A percentile compares a stretch with the other conserved stretches of the same genome.
Conservation (phyloP, 257 asterid genomes). For the Solanum pennellii region DNA sequence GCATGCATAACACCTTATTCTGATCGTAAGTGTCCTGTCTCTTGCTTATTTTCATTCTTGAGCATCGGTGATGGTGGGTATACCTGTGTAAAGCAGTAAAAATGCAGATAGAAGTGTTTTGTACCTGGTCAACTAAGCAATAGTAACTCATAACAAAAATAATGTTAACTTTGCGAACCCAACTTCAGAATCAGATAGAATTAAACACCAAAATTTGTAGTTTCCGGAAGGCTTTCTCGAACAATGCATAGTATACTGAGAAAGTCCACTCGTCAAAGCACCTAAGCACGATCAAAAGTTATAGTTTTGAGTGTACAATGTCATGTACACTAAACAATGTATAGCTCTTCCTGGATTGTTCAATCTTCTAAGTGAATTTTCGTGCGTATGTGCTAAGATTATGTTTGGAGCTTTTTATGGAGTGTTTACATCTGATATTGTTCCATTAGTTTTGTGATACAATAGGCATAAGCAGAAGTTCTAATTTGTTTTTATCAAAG, state of each 20-base stretch:
- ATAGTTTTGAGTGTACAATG: not conserved
- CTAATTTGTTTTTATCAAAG: not conserved
- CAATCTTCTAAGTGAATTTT: not conserved
- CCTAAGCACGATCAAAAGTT: not conserved
- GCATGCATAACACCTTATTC: conserved; percentile 87
- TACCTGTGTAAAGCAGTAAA: not conserved
- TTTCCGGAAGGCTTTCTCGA: not conserved
- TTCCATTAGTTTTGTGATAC: not conserved
- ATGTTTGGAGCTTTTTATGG: not conserved
- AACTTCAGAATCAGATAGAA: not conserved
- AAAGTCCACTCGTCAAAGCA: not conserved
- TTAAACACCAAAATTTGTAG: not conserved
- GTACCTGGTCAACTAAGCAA: not conserved
- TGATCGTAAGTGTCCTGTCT: conserved; percentile 56
- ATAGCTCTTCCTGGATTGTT: not conserved
- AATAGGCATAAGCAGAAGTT: not conserved
- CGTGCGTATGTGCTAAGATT: not conserved
- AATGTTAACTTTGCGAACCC: not conserved
- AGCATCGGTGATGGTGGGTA: not conserved
- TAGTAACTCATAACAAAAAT: not conserved
- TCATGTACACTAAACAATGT: too few species aligned
- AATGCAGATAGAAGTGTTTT: not conserved
- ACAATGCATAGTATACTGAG: not conserved
- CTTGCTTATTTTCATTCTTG: not conserved
- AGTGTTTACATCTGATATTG: not conserved